These are phyloP conservation scores for Citrus unshiu DNA, from an alignment of 345 rosid species.

Conservation along the genomic window DNA sequence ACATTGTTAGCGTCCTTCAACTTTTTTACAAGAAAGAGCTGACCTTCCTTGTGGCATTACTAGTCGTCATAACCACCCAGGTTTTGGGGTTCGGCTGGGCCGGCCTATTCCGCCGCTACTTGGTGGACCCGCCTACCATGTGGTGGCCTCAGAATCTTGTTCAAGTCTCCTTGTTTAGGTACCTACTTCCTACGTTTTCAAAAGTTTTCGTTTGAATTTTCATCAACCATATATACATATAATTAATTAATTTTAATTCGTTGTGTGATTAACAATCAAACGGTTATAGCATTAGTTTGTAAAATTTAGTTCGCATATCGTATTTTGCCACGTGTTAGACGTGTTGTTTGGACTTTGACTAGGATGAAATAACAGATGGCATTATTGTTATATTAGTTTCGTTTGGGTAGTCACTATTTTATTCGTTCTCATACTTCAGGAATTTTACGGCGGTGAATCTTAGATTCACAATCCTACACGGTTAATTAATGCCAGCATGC, in stretches of 20 bases:
- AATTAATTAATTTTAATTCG: not conserved
- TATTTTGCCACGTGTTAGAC: not conserved
- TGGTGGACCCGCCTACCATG: slow-evolving; percentile 81
- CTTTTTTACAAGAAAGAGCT: slow-evolving; percentile 49
- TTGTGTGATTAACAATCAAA: not conserved
- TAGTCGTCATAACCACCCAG: slow-evolving; percentile 62
- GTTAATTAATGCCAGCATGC: not conserved
- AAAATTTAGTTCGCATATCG: not conserved
- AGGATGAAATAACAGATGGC: too few species aligned
- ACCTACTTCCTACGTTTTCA: not conserved
- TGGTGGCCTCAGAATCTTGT: slow-evolving; percentile 85
- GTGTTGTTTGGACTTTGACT: too few species aligned
- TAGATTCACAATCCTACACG: not conserved
- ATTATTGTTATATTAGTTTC: too few species aligned
- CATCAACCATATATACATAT: too few species aligned
- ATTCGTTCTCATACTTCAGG: too few species aligned
- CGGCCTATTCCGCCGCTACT: slow-evolving; percentile 57
- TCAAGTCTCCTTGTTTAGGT: slow-evolving; percentile 72
- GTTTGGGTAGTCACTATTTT: too few species aligned
- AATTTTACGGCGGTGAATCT: too few species aligned
- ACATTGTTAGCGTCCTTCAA: slow-evolving; percentile 54
- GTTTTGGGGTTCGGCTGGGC: slow-evolving; percentile 76
- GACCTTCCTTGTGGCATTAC: slow-evolving; percentile 42
- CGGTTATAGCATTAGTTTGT: not conserved
- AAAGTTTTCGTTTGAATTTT: not conserved